Conservation (phyloP, 2,329 filamentous ascomycete genomes). For the Magnaporthales sp. region DNA sequence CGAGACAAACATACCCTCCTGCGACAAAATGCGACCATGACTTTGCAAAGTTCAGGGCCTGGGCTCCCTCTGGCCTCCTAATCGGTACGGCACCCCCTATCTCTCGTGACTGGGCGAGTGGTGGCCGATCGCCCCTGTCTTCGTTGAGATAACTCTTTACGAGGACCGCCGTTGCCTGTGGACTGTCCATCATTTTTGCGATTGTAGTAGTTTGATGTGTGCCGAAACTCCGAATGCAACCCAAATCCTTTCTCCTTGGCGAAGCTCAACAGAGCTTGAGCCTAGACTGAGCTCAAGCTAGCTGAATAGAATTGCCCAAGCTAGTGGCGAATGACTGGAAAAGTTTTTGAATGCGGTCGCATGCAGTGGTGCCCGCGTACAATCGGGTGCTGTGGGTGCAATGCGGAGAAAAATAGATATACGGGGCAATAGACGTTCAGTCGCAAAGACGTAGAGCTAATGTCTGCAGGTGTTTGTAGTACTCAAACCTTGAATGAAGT, state of each 20-base stretch:
- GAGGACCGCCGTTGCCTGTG: background rate
- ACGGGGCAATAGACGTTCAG: background rate
- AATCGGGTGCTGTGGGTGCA: background rate
- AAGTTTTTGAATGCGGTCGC: background rate
- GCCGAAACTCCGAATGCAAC: background rate
- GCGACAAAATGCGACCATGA: conserved; percentile 91
- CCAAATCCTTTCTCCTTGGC: background rate
- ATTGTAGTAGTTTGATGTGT: background rate
- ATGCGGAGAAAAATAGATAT: background rate
- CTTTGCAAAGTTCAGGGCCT: conserved; percentile 42
- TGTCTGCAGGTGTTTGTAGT: background rate
- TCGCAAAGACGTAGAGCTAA: background rate
- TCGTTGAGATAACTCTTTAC: background rate
- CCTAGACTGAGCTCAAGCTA: background rate
- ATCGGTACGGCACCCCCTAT: conserved; percentile 4
- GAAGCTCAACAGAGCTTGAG: background rate
- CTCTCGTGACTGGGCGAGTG: conserved; percentile 4
- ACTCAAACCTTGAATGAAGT: background rate
- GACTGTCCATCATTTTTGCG: background rate
- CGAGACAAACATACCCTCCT: conserved; percentile 58
- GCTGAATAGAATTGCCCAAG: background rate
- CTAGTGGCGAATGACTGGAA: background rate
- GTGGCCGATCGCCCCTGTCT: background rate
- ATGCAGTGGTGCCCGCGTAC: background rate
- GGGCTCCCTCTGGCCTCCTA: background rate